Percentiles rank a stretch among this genome's conserved stretches.
phyloP scores from a whole-genome alignment of 805 yeast species.

The Candida sakaeoensis region DNA sequence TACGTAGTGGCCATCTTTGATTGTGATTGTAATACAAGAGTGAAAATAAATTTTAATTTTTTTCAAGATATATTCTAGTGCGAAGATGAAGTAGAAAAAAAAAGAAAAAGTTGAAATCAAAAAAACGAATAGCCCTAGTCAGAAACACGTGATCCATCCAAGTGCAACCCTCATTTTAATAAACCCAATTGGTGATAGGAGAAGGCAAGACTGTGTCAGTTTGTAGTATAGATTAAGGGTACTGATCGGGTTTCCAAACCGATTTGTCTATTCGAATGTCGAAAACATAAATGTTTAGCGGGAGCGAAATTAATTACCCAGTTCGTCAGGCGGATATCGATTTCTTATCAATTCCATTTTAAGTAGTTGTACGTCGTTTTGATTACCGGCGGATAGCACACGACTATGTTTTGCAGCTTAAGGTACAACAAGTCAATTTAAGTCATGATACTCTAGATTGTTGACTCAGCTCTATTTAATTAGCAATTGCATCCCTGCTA shows the following conservation, averaged over 20 bases:
- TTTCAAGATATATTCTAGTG: neutral
- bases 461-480: neutral
- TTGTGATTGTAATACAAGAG: neutral
- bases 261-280: neutral
- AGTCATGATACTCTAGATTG: neutral
- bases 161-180: neutral
- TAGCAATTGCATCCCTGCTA: no score
- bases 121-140: neutral
- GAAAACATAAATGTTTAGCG: no score
- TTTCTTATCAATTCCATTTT: neutral
- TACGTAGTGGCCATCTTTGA: constrained; percentile 8
- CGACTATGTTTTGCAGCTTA: neutral
- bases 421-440: neutral
- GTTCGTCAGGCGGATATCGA: neutral
- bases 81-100: constrained; percentile 1
- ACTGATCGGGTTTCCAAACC: no score
- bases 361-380: neutral
- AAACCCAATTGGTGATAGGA: no score
- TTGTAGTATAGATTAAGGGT: no score
- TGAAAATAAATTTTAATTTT: neutral
- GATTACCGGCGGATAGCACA: neutral
- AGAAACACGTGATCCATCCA: constrained; percentile 1
- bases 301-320: neutral
- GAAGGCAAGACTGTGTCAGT: no score
- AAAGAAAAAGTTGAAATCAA: neutral